Percentiles rank a stretch among this genome's conserved stretches.
These are phyloP conservation scores for Stylonectria norvegica DNA, from an alignment of 2,329 filamentous ascomycete species.

Conservation along the genomic window DNA sequence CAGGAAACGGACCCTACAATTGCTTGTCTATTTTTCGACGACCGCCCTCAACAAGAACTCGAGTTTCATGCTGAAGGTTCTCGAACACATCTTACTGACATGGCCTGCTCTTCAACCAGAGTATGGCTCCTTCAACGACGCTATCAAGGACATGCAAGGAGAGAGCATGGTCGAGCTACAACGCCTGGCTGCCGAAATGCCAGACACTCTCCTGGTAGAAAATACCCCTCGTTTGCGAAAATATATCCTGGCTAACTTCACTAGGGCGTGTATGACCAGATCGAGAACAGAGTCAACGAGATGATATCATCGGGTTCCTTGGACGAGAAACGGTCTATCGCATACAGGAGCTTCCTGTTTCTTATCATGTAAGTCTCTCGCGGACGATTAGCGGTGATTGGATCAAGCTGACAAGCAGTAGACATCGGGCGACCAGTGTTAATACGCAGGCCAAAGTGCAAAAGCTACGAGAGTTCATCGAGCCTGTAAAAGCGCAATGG, in stretches of 20 bases:
- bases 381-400: conserved; percentile 1
- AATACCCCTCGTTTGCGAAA: background rate
- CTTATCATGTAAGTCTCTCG: conserved; percentile 68
- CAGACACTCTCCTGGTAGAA: conserved; percentile 76
- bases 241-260: background rate
- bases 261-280: conserved; percentile 77
- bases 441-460: conserved; percentile 67
- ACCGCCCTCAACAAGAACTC: conserved; percentile 73
- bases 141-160: conserved; percentile 82
- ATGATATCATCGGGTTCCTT: conserved; percentile 68
- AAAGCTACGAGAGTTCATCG: conserved; percentile 72
- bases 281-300: conserved; percentile 79
- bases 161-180: conserved; percentile 86
- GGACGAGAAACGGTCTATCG: conserved; percentile 80
- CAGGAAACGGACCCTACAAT: conserved; percentile 74
- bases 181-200: conserved; percentile 82
- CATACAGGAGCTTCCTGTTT: conserved; percentile 86
- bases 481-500: conserved; percentile 81
- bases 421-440: conserved; percentile 76
- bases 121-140: conserved; percentile 74
- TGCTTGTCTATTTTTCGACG: conserved; percentile 81
- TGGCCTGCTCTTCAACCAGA: conserved; percentile 71
- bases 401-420: conserved; percentile 30
- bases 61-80: conserved; percentile 79
- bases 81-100: conserved; percentile 87